Evolutionary conservation across 371 early-diverging fungal genomes (phyloP), one percentile per base, ranked within the genome.

Genomic region (Caulochytrium protostelioides): DNA sequence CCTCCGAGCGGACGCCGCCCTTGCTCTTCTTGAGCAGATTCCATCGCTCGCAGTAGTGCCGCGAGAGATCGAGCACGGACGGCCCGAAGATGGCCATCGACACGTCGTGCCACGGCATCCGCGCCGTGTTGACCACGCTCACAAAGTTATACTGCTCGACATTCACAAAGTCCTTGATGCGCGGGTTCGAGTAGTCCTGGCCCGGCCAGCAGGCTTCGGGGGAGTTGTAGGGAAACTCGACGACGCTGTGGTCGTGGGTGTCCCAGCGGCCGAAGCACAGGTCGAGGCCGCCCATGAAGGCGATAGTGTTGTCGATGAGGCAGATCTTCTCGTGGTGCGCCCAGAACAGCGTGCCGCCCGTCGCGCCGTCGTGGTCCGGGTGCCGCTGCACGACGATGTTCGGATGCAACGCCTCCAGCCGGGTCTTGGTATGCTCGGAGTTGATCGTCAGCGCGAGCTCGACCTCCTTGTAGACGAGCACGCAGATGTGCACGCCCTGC

Each of bases 101-200:
- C n/a, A 89, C 68, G 41, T 91, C 92, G 51, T 90, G 90, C 92
- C 92, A 92, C 15, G 89, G 86, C 87, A 92, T 82, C 32, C 91
- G 66, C 6, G 83, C 68, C 15, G 38, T 42, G 23, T 24, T 37
- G 28, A 16, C 27, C 23, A 32, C 34, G 36, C 43, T 39, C 3
- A 53, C 34, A 4, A 47, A 35, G 34, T 41, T 26, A 14, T 32
- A 35, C 28, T 63, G 49, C 17, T 59, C 52, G 20, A 83, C 76
- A 47, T 79, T 59, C 20, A 49, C 47, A 60, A 90, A 90, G 52
- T 90, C 91, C 46, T 74, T 76, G 30, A 80, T 64, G 22, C 87
- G 72, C n/a, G 87, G 82, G 43, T 89, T 91, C 37, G 74, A 75
- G 54, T 82, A 91, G 47, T 91, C 92, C 55, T 74, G 77, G 12